A percentile compares a stretch with the other conserved stretches of the same genome.
Conservation (phyloP, 2,329 filamentous ascomycete genomes). For the Sclerotinia spermophila region DNA sequence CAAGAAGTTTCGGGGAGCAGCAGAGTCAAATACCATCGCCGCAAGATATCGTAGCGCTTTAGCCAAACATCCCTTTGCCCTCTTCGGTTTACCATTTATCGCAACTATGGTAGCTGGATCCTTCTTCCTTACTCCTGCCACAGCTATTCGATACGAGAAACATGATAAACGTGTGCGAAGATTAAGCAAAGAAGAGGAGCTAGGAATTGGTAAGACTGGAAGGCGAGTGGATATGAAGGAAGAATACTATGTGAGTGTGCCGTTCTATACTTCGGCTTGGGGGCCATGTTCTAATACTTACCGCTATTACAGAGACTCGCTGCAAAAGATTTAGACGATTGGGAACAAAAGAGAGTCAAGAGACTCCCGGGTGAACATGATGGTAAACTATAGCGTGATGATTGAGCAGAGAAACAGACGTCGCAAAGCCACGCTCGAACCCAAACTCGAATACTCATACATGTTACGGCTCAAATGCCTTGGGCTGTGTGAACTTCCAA, state of each 20-base stretch:
- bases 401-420: background rate
- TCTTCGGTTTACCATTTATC: slow-evolving; percentile 94
- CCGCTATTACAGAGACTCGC: slow-evolving; percentile 60
- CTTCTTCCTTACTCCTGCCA: slow-evolving; percentile 91
- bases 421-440: no score
- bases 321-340: slow-evolving; percentile 88
- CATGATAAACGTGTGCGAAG: slow-evolving; percentile 87
- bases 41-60: slow-evolving; percentile 73
- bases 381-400: slow-evolving; percentile 59
- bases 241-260: slow-evolving; percentile 73
- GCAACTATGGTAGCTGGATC: slow-evolving; percentile 84
- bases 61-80: slow-evolving; percentile 76
- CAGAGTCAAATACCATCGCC: slow-evolving; percentile 65
- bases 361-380: slow-evolving; percentile 86
- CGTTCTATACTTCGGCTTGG: background rate
- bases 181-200: slow-evolving; percentile 78
- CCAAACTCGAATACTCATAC: background rate
- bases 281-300: slow-evolving; percentile 20
- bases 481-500: slow-evolving; percentile 1
- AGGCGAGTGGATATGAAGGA: slow-evolving; percentile 76
- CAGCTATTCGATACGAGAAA: slow-evolving; percentile 88
- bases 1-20: slow-evolving; percentile 67
- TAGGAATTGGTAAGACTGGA: slow-evolving; percentile 70
- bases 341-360: slow-evolving; percentile 95
- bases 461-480: background rate